phyloP scores from a whole-genome alignment of 2,329 filamentous ascomycete genomes.

The Cadophora luteo-olivacea region DNA sequence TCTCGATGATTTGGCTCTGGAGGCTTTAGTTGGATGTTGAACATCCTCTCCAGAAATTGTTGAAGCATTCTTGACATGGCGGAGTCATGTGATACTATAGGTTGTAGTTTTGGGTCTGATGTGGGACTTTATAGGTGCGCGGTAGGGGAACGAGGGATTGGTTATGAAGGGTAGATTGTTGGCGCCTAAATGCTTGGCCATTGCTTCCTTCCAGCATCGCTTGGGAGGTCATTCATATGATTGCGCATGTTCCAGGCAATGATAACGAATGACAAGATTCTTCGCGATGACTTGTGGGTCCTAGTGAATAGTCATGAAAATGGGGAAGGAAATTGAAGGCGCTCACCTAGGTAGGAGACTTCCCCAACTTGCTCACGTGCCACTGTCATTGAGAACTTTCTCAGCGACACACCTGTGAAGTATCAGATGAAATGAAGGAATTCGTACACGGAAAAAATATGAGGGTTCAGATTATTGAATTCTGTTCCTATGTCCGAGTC shows the following conservation, averaged over 20 bases:
- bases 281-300: neutral
- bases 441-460: neutral
- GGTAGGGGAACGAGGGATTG: neutral
- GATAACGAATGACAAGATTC: neutral
- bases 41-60: too few relatives aligned
- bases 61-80: too few relatives aligned
- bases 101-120: too few relatives aligned
- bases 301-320: neutral
- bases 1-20: too few relatives aligned
- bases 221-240: neutral
- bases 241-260: neutral
- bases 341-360: slow-evolving; percentile 1
- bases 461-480: neutral
- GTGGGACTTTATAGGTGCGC: too few relatives aligned
- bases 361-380: neutral
- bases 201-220: neutral
- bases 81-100: too few relatives aligned
- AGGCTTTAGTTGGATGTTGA: too few relatives aligned
- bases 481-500: neutral
- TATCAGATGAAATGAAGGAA: neutral
- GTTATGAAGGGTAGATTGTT: neutral
- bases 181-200: neutral
- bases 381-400: neutral
- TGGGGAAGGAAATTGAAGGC: neutral
- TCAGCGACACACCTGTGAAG: neutral